Evolutionary conservation across 371 early-diverging fungal species (phyloP).

Genomic region (Paraphysoderma sedebokerense): DNA sequence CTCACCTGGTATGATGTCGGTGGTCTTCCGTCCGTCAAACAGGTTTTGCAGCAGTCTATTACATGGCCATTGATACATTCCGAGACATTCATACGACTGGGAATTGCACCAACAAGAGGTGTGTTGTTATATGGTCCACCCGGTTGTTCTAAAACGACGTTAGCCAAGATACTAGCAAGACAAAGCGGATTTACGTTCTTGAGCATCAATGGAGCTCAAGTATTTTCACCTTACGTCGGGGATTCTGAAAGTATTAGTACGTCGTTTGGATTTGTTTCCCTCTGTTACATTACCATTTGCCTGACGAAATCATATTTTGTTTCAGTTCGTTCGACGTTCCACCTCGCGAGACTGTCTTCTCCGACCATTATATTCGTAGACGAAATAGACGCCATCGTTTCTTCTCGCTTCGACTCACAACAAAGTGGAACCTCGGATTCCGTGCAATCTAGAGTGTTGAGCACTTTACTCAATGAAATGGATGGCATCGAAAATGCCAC

Average conservation of each 20-base stretch:
- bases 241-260: constrained; percentile 71
- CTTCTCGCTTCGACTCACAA: too few species aligned
- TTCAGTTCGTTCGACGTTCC: constrained; percentile 52
- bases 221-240: constrained; percentile 84
- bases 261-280: neutral
- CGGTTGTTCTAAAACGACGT: constrained; percentile 93
- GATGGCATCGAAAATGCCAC: constrained; percentile 74
- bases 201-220: constrained; percentile 71
- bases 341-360: constrained; percentile 61
- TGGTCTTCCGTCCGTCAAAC: constrained; percentile 83
- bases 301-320: neutral
- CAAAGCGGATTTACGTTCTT: constrained; percentile 51
- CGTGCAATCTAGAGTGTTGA: constrained; percentile 74
- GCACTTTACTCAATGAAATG: constrained; percentile 91
- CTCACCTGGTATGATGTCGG: constrained; percentile 79
- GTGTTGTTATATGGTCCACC: constrained; percentile 94
- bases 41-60: constrained; percentile 13
- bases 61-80: constrained; percentile 83
- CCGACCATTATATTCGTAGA: constrained; percentile 92
- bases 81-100: constrained; percentile 54
- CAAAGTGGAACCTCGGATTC: constrained; percentile 22
- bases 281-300: neutral
- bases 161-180: constrained; percentile 50
- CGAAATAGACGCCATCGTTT: constrained; percentile 42
- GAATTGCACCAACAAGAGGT: constrained; percentile 68